Percentiles rank a stretch among this genome's conserved stretches.
These are phyloP conservation scores for Fraxinus paxiana DNA, from an alignment of 305 asterid species.

Conservation along the genomic window DNA sequence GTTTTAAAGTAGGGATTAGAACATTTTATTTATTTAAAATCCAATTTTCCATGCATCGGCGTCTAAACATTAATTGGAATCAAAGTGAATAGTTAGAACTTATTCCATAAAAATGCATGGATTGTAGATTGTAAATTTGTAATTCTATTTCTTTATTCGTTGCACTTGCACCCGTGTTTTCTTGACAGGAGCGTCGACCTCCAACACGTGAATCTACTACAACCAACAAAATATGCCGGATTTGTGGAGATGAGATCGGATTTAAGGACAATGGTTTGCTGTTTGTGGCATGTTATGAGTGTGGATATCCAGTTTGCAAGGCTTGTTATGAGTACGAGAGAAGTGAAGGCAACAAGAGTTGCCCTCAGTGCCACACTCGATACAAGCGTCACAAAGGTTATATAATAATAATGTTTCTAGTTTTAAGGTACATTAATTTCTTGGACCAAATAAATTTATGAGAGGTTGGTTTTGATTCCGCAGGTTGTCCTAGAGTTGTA, in stretches of 20 bases:
- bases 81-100: background rate
- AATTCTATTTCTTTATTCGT: background rate
- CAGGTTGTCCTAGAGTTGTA: slow-evolving; percentile 56
- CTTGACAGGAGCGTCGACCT: slow-evolving; percentile 16
- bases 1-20: background rate
- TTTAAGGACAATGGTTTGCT: slow-evolving; percentile 41
- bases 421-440: background rate
- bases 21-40: too few relatives aligned
- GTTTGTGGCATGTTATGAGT: slow-evolving; percentile 59
- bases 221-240: slow-evolving; percentile 40
- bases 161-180: background rate
- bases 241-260: slow-evolving; percentile 65
- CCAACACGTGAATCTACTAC: slow-evolving; percentile 15
- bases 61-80: background rate
- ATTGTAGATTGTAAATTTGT: background rate
- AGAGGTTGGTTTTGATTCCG: background rate
- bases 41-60: background rate
- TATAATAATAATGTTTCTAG: background rate
- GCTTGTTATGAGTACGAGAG: slow-evolving; percentile 76
- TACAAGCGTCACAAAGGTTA: slow-evolving; percentile 69
- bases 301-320: slow-evolving; percentile 66
- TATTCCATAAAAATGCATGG: background rate
- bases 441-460: background rate
- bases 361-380: slow-evolving; percentile 67
- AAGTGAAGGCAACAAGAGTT: slow-evolving; percentile 59